Evolutionary conservation across 768 basidiomycete genomes (phyloP), one percentile per base, ranked within the genome.

Genomic region (Amanita thiersii): DNA sequence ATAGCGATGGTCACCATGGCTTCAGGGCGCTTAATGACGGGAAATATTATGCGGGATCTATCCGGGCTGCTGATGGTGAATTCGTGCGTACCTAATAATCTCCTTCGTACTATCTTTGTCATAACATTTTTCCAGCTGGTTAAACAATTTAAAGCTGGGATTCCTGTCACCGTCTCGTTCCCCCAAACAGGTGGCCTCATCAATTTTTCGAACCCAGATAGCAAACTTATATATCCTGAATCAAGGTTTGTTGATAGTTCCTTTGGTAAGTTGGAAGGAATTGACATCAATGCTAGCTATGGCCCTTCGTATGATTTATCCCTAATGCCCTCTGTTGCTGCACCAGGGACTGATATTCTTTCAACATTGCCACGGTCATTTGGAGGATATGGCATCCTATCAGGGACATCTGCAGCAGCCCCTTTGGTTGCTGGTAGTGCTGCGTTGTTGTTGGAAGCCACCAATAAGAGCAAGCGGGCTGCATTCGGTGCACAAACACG

Each of bases 231-330:
- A n/a, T 78, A 75, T 1, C 52, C 57, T 15, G 77, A 76, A 56
- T 69, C 73, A 5, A 63, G 61, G 59, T 62, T 37, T 28, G 37
- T 39, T 12, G 24, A 8, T 21, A n/a, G 7, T 9, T 33, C 8
- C n/a, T 28, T 11, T 17, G 6, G 15, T 14, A 6, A 23, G 8
- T 14, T 37, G 40, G 11, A 6, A 24, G 28, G 33, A 25, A 20
- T 32, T n/a, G 18, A 9, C 15, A 26, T 19, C 25, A 14, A 25
- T 17, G 17, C 37, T 25, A 68, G 69, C 37, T 77, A 72, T 43
- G 80, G 80, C 1, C 79, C 79, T 1, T 66, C 74, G 3, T 72
- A 78, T 51, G 78, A 81, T 50, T 63, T 77, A 47, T 69, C 59
- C 60, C 72, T 73, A 64, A 75, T 75, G 40, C 73, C 76, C 6